Evolutionary conservation across 2,329 filamentous ascomycete species (phyloP), one percentile per base, ranked within the genome.

Genomic region (Plenodomus lindquistii): DNA sequence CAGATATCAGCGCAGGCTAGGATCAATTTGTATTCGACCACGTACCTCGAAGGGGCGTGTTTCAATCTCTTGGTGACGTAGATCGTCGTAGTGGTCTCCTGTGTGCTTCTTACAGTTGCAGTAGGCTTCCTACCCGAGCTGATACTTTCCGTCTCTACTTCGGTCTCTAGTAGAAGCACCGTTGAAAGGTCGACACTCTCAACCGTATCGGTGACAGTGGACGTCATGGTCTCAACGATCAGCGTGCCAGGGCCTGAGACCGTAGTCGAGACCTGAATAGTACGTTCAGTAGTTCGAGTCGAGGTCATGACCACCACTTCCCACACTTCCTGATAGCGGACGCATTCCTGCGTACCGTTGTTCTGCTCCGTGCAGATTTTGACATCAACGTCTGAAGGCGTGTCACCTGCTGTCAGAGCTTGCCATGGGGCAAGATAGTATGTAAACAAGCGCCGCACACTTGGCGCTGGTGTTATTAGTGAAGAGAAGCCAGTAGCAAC

Each of bases 401-500:
- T 56, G 0, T 64, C 61, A 13, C 72, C 75, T 5, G 67, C 65
- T 0, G 74, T 75, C 31, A 77, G 55, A 1, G 72, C 67, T 47
- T 74, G 67, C 75, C 75, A 78, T 1, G 73, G 71, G 1, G 75
- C 75, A 24, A 77, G 54, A 59, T 71, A 77, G 67, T 73, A 77
- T 3, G 74, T 77, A 41, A 72, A 75, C 22, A 75, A 56, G 0
- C 63, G 66, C 45, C 72, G 67, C 19, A 77, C 59, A 1, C 64
- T 70, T 2, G 73, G 73, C 2, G 67, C 61, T 2, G 72, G 67
- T 0, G 75, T 77, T 41, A 74, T 72, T 6, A 64, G 45, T 4
- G 55, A 47, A 24, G 53, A 53, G 39, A 52, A 47, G 4, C 20
- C 44, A 4, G 48, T 59, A 4, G 6, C 15, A 11, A 15, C 27